phyloP scores from a whole-genome alignment of 2,329 filamentous ascomycete genomes.

The Botrytis sinoallii region DNA sequence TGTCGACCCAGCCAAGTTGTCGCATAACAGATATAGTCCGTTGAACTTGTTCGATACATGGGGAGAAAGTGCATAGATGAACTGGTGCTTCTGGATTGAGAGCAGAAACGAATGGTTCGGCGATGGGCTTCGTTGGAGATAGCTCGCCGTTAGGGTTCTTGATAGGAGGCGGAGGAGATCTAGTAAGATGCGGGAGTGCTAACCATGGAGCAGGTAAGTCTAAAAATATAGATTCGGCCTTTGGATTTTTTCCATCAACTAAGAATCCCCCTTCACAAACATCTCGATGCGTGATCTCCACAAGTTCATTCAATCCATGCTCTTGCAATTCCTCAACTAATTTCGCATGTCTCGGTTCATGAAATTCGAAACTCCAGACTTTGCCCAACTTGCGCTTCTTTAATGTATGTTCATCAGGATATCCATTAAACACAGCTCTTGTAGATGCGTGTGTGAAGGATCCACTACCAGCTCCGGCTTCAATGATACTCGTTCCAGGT shows the following conservation, averaged over 20 bases:
- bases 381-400: constrained; percentile 53
- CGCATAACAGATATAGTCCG: constrained; percentile 79
- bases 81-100: constrained; percentile 70
- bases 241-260: constrained; percentile 53
- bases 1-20: constrained; percentile 81
- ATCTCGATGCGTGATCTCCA: constrained; percentile 73
- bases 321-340: constrained; percentile 66
- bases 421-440: constrained; percentile 72
- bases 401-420: constrained; percentile 45
- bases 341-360: constrained; percentile 67
- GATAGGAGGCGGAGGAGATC: constrained; percentile 41
- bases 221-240: constrained; percentile 71
- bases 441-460: constrained; percentile 80
- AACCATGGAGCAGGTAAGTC: constrained; percentile 81
- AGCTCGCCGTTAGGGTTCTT: constrained; percentile 20
- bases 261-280: constrained; percentile 75
- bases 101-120: constrained; percentile 51
- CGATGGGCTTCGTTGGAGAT: neutral
- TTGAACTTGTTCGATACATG: constrained; percentile 94
- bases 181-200: constrained; percentile 71
- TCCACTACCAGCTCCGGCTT: constrained; percentile 78
- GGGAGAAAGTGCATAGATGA: constrained; percentile 90
- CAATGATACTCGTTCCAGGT: constrained; percentile 71
- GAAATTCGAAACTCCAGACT: constrained; percentile 81
- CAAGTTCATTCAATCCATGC: constrained; percentile 63